These are phyloP conservation scores for Paramecium pentaurelia DNA, from an alignment of 73 alveolate species.

Conservation along the genomic window DNA sequence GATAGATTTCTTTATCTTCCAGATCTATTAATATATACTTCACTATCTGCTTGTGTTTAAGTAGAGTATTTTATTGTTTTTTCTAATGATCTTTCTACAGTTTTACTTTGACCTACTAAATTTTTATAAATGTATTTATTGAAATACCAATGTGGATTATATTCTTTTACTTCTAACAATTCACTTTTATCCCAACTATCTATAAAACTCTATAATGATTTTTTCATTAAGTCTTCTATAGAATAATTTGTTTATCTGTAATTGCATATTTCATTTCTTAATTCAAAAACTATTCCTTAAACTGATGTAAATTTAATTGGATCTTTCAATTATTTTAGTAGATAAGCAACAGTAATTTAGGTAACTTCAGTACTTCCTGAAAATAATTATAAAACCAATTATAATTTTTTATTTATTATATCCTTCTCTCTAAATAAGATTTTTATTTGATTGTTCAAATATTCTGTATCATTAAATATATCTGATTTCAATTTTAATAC, in stretches of 20 bases:
- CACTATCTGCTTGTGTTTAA: neutral
- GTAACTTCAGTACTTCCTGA: neutral
- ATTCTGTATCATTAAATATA: neutral
- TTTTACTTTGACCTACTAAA: neutral
- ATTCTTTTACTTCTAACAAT: neutral
- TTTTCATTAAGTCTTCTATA: neutral
- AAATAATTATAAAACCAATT: neutral
- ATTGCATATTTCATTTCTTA: neutral
- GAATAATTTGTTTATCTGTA: neutral
- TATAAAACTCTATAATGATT: neutral
- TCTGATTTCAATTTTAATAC: conserved; percentile 8
- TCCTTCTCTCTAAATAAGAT: conserved; percentile 18
- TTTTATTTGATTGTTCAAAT: neutral
- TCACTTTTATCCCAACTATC: neutral
- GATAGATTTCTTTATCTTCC: neutral
- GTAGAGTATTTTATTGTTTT: neutral
- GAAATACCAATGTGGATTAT: neutral
- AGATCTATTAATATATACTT: neutral
- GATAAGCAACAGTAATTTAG: neutral
- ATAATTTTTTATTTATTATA: neutral
- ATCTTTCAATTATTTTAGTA: neutral
- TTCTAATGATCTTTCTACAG: neutral
- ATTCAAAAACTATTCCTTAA: neutral
- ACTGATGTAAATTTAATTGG: neutral
- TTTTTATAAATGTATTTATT: neutral